Base-by-base conservation (phyloP, 768 basidiomycete genomes). In the Cystobasidium tubakii region DNA sequence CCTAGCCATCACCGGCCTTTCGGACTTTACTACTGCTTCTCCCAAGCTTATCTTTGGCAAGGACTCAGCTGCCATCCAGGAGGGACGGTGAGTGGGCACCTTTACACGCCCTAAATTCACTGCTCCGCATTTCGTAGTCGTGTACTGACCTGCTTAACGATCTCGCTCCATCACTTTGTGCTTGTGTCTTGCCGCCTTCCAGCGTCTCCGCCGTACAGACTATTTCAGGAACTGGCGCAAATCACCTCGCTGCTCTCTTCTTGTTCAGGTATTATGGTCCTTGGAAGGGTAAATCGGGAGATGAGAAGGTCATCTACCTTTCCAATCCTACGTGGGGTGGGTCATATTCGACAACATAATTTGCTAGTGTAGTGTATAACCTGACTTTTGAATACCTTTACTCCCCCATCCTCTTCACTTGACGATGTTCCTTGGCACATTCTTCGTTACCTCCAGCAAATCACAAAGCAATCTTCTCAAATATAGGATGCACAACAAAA, bases 201-300 rank as follows among this genome's bases (percentile, higher is more conserved):
- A 77, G 94, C 90, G 85, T 94, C 79, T 87, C 91, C 29, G 85
- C 90, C 66, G 89, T 92, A 13, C 96, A 99, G 82, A 89, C 93
- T 69, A 94, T 98, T 81, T 98, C 95, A 33, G 96, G 96, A 17
- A 99, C 96, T 15, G 96, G 96, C 78, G 96, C 96, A 55, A 89
- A 97, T 76, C 87, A 96, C 78, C 91, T 98, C 81, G 96, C 93
- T 63, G 92, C 88, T 76, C 89, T 89, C 34, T 98, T 99, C 86
- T 83, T 98, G 39, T 89, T 87, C 27, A 88, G 89, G 46, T 90
- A 92, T 81, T 94, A 92, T 80, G 90, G 90, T 50, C 86, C 78
- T 19, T 78, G 76, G 77, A 50, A 57, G 17, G 73, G 76, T 57
- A 76, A 78, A 64, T 4, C 43, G 9, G 55, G 69, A 62, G 86